Evolutionary conservation across 225 moss, liverwort and hornwort genomes (phyloP), one percentile per base, ranked within the genome.

Genomic region (Climacium dendroides): DNA sequence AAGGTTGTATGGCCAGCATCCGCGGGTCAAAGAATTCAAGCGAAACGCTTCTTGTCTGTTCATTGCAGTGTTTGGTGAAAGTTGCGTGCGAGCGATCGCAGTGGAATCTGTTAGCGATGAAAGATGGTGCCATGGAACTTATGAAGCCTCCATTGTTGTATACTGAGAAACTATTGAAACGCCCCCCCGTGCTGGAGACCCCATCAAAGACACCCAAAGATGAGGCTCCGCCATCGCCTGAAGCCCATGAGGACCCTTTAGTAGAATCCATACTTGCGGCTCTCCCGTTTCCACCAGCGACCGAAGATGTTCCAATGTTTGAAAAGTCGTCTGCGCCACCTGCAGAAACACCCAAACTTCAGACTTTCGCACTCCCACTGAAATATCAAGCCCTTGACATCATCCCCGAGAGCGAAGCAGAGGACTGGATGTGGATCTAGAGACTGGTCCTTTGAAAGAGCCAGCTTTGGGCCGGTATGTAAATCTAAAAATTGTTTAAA

Each of bases 361-460:
- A 72, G 72, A 26, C 28, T 17, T 8, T 28, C 10, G 3, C 28
- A 10, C 29, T 45, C 15, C 45, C 10, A 45, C 2, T 6, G 2
- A 3, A 72, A 3, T 1, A 45, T 10, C 28, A 45, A 72, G 26
- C 1, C 72, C 2, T 72, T 28, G 10, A 72, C 41, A 5, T 29
- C 6, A 29, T 1, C 73, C 7, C 29, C 4, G 4, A 39, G 4
- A 45, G 17, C 45, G 11, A 14, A 2, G 3, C 0, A 18, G 3
- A 45, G 45, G 45, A 5, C 50, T 50, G 50, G 41, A 17, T 6
- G 10, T 18, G 11, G 24, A 11, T 4, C 18, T 45, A 50, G 8
- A 50, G 8, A 7, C 34, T 19, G 32, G 32, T 50, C 32, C 13
- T 32, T 32, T 7, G 50, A 32, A 74, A 5, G 20, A 74, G 13